Base-by-base conservation (phyloP, 257 asterid species). In the Prunella vulgaris region DNA sequence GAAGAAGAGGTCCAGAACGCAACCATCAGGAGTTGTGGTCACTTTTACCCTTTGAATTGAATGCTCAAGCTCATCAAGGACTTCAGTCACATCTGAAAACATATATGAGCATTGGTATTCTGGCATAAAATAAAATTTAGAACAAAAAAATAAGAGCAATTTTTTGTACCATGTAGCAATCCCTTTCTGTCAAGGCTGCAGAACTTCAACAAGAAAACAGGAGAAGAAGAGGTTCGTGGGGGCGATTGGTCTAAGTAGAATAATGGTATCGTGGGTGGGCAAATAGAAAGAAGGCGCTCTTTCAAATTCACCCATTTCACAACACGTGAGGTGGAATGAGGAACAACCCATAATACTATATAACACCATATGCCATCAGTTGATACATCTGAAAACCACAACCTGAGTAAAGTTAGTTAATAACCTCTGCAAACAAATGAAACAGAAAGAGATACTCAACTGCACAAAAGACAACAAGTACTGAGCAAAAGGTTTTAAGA, bases 281-380 rank as follows among this genome's bases (percentile, higher is more conserved):
- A 86, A 17, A 87, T 58, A 9, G 95, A 87, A 2, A 83, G 69
- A 61, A 92, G 87, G 24, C 91, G 89, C 21, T 85, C 90, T 76
- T 84, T 87, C 86, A 92, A 66, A 78, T 71, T 85, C 70, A 69
- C 72, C 98, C 97, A 92, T 70, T 79, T 83, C 72, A 86, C 84
- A 61, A 13, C 59, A 33, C 69, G 72, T 18, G 89, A 80, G 59
- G 61, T 81, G 20, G 85, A 71, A 60, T 72, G 83, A 71, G 93
- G 95, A 77, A 57, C 71, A 28, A 85, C 86, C 95, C 93, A 89
- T 6, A 92, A 71, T 61, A 89, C 76, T 30, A 92, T 59, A 72
- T 82, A 92, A 82, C 98, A 87, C 98, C 97, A 92, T 80, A 71
- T 78, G 37, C 97, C 96, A 72, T 92, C 96, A 0, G 96, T 92